Percentiles rank a stretch among this genome's conserved stretches.
Conservation (phyloP, 208 protist species). For the Histomonas meleagridis region DNA sequence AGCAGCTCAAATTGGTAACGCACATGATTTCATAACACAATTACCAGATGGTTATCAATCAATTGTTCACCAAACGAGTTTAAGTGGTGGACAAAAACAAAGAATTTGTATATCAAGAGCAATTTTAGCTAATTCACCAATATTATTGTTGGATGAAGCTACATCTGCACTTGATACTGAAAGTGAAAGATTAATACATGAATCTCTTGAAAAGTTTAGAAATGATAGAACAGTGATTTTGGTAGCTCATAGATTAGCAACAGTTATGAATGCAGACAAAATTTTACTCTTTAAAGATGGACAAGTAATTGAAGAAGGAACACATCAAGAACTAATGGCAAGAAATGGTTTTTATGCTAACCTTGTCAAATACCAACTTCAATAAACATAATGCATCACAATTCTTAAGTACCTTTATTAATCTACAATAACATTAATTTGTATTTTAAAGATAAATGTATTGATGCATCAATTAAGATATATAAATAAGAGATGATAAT, state of each 20-base stretch:
- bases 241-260: constrained; percentile 76
- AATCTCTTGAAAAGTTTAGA: constrained; percentile 61
- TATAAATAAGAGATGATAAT: too few relatives aligned
- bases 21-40: neutral
- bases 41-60: neutral
- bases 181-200: constrained; percentile 67
- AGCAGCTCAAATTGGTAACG: constrained; percentile 43
- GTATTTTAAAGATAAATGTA: too few relatives aligned
- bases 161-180: constrained; percentile 67
- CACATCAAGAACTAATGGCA: constrained; percentile 36
- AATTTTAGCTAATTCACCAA: neutral
- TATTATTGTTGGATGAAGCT: constrained; percentile 59
- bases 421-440: too few relatives aligned
- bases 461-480: too few relatives aligned
- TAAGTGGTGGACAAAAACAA: constrained; percentile 13
- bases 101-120: neutral
- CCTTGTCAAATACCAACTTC: constrained; percentile 27
- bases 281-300: constrained; percentile 52
- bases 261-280: constrained; percentile 53
- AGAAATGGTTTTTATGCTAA: neutral
- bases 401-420: too few relatives aligned
- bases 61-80: neutral
- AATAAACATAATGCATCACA: too few relatives aligned
- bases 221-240: constrained; percentile 64
- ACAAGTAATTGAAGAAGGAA: constrained; percentile 48